Percentiles rank a stretch among this genome's conserved stretches.
phyloP scores from a whole-genome alignment of 31 red algal species.

The Bonnemaisonia californica region DNA sequence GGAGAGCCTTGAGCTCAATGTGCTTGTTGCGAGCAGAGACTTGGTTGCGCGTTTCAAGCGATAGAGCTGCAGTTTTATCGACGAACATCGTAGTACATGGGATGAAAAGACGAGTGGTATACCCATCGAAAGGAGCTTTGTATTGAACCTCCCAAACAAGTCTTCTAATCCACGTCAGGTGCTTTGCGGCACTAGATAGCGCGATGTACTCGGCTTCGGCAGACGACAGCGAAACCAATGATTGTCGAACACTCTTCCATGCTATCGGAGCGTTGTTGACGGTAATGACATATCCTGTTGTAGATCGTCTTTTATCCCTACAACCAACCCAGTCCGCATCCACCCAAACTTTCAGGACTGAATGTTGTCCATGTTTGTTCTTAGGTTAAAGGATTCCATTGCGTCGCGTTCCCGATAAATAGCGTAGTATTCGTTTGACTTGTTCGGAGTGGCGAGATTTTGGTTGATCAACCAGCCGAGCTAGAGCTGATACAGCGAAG shows the following conservation, averaged over 20 bases:
- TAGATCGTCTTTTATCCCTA: constrained; percentile 22
- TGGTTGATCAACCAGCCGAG: too few relatives aligned
- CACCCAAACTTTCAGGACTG: not conserved
- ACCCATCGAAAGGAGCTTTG: constrained; percentile 1
- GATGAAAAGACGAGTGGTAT: not conserved
- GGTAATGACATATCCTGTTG: constrained; percentile 13
- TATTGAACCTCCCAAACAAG: constrained; percentile 2
- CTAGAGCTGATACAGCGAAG: too few relatives aligned
- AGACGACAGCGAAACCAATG: constrained; percentile 17
- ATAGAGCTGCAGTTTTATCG: not conserved
- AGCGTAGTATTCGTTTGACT: too few relatives aligned
- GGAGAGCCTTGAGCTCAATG: constrained; percentile 13
- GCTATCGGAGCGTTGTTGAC: constrained; percentile 24
- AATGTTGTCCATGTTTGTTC: not conserved
- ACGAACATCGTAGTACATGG: not conserved
- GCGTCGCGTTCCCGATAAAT: too few relatives aligned
- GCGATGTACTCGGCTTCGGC: constrained; percentile 43
- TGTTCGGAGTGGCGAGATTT: too few relatives aligned
- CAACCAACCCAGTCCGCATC: constrained; percentile 22
- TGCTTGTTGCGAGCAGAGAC: constrained; percentile 13
- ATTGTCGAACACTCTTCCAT: constrained; percentile 27
- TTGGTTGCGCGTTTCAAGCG: not conserved
- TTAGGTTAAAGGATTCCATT: too few relatives aligned
- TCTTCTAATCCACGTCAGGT: constrained; percentile 10
- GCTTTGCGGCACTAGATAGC: constrained; percentile 25